phyloP scores from a whole-genome alignment of 225 moss, liverwort and hornwort species.

The Sphagnum contortum region DNA sequence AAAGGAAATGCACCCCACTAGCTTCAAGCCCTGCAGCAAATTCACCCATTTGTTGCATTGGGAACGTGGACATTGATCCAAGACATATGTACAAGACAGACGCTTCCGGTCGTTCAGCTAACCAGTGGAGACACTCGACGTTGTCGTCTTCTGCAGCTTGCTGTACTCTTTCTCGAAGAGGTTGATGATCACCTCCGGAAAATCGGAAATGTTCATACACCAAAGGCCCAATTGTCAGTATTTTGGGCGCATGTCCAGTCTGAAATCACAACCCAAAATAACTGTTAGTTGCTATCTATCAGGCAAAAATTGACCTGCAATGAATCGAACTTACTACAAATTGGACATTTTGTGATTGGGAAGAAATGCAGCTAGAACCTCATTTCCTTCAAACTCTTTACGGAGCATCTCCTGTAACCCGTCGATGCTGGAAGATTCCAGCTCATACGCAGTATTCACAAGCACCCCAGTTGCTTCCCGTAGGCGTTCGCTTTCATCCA shows the following conservation, averaged over 20 bases:
- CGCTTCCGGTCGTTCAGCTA: conserved; percentile 23
- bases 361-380: conserved; percentile 4
- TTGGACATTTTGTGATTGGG: no score
- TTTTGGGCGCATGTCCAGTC: conserved; percentile 16
- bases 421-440: conserved; percentile 10
- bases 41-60: conserved; percentile 8
- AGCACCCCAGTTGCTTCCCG: conserved; percentile 28
- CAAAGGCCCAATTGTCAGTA: conserved; percentile 27
- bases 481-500: conserved; percentile 17
- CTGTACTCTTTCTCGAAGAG: conserved; percentile 11
- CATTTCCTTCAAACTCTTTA: background rate
- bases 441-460: conserved; percentile 31
- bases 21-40: conserved; percentile 9
- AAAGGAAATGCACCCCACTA: conserved; percentile 27
- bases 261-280: no score
- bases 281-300: no score
- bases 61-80: conserved; percentile 15
- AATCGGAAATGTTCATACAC: conserved; percentile 5
- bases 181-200: conserved; percentile 6
- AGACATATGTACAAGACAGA: conserved; percentile 41
- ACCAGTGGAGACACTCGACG: conserved; percentile 15
- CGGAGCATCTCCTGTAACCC: conserved; percentile 10
- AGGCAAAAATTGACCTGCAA: no score
- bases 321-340: no score
- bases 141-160: background rate